Evolutionary conservation across 2,329 filamentous ascomycete genomes (phyloP), one percentile per base, ranked within the genome.

Genomic region (Aureobasidium leucospermi): DNA sequence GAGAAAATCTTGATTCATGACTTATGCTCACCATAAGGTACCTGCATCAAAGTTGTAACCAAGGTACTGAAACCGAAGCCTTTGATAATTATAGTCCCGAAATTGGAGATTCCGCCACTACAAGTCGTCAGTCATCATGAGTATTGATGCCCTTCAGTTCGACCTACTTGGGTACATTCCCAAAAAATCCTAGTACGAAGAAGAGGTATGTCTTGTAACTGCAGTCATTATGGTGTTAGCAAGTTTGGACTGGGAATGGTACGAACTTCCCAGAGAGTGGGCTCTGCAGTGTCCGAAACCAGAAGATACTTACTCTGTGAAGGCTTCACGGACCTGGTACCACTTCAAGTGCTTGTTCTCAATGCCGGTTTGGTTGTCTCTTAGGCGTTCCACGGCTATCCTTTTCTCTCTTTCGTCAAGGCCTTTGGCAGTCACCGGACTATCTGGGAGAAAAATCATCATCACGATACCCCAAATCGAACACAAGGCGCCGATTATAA

Each of bases 401-500:
- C 76, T 74, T 43, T 76, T 78, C 63, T 85, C 77, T 28, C 76
- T 74, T 23, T 74, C 71, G 10, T 69, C 76, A 42, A 85, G 75
- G 13, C 78, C 78, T 36, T 75, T 74, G n/a, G 79, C 79, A 1
- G 76, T 80, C 19, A 79, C 74, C 0, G 81, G 83, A 0, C 78
- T 82, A 65, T 85, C 82, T 1, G 83, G 83, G 2, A 86, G 75
- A 42, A 83, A 71, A 16, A 83, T 68, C 43, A 79, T 75, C 65
- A 85, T 79, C n/a, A 82, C 69, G 6, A 85, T 75, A 2, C 80
- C 84, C 78, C 83, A 86, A 13, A 75, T 61, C 4, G 80, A 74
- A 58, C 82, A 85, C 7, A 85, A 74, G 0, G 79, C 63, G 15
- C 74, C 74, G 1, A 74, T 83, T 11, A 88, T 78, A 15, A 88